A percentile compares a stretch with the other conserved stretches of the same genome.
These are phyloP conservation scores for Nannochloropsis oceanica DNA, from an alignment of 108 stramenopile genomes.

Conservation along the genomic window DNA sequence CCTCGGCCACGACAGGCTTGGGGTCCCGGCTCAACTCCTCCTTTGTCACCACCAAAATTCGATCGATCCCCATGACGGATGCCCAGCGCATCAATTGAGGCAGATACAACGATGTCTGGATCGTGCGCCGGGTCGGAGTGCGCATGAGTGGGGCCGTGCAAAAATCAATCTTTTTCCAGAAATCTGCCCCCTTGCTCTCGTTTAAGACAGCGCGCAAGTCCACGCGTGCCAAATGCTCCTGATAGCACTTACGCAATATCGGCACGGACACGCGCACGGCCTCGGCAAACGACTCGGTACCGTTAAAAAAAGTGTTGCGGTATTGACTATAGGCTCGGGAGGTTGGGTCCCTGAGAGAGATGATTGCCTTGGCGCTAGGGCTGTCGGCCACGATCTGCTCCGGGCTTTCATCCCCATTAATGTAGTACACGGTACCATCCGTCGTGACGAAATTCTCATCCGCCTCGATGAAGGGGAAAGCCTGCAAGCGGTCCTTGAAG, in stretches of 20 bases:
- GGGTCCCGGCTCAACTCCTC: not conserved
- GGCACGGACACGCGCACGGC: not conserved
- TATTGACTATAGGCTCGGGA: not conserved
- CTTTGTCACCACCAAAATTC: not conserved
- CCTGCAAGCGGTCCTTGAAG: not conserved
- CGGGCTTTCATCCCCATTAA: not conserved
- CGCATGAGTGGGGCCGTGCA: not conserved
- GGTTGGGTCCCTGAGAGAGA: not conserved
- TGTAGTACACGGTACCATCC: not conserved
- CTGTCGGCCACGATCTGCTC: not conserved
- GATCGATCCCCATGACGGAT: not conserved
- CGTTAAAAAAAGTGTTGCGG: not conserved
- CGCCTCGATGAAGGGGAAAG: not conserved
- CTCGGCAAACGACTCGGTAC: not conserved
- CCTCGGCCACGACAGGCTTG: not conserved
- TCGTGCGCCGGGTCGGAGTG: not conserved
- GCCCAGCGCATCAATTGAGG: not conserved
- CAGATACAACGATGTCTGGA: not conserved
- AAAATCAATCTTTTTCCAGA: not conserved
- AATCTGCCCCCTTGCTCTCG: not conserved
- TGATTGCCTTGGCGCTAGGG: not conserved
- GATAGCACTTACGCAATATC: not conserved
- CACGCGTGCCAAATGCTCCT: not conserved
- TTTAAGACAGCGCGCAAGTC: not conserved
- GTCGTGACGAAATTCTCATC: not conserved